A percentile compares a stretch with the other conserved stretches of the same genome.
These are phyloP conservation scores for Arthroderma sp. DNA, from an alignment of 2,329 filamentous ascomycete species.

Conservation along the genomic window DNA sequence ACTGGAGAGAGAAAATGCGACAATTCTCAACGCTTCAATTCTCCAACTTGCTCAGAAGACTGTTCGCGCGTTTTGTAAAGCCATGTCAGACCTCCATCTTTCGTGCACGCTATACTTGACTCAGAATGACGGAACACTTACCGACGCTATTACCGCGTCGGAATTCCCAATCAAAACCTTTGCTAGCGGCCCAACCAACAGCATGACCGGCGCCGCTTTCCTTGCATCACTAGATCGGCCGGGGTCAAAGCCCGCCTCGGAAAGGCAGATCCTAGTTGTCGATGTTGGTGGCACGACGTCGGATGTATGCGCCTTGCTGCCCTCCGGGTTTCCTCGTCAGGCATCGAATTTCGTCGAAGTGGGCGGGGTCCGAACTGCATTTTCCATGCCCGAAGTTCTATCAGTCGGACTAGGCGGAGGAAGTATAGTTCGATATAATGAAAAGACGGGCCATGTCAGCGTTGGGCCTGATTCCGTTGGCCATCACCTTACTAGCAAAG, in stretches of 20 bases:
- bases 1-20: slow-evolving; percentile 50
- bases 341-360: slow-evolving; percentile 50
- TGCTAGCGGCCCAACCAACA: slow-evolving; percentile 51
- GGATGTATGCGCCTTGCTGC: slow-evolving; percentile 48
- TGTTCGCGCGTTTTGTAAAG: slow-evolving; percentile 42
- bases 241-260: slow-evolving; percentile 5
- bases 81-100: slow-evolving; percentile 38
- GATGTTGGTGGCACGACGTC: slow-evolving; percentile 56
- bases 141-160: slow-evolving; percentile 41
- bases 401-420: slow-evolving; percentile 47
- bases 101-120: slow-evolving; percentile 47
- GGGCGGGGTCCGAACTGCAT: slow-evolving; percentile 51
- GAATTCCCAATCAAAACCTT: slow-evolving; percentile 49
- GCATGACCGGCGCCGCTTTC: slow-evolving; percentile 50
- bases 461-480: slow-evolving; percentile 52
- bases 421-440: slow-evolving; percentile 27
- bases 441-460: slow-evolving; percentile 25
- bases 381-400: slow-evolving; percentile 43
- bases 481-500: slow-evolving; percentile 41
- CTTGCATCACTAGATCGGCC: slow-evolving; percentile 27
- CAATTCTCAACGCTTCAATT: slow-evolving; percentile 51
- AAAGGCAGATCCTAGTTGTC: slow-evolving; percentile 35
- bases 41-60: slow-evolving; percentile 44
- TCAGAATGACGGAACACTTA: slow-evolving; percentile 50
- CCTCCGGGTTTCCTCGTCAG: slow-evolving; percentile 51